Evolutionary conservation across 2,329 filamentous ascomycete genomes (phyloP).

Genomic region (Cadophora gregata): DNA sequence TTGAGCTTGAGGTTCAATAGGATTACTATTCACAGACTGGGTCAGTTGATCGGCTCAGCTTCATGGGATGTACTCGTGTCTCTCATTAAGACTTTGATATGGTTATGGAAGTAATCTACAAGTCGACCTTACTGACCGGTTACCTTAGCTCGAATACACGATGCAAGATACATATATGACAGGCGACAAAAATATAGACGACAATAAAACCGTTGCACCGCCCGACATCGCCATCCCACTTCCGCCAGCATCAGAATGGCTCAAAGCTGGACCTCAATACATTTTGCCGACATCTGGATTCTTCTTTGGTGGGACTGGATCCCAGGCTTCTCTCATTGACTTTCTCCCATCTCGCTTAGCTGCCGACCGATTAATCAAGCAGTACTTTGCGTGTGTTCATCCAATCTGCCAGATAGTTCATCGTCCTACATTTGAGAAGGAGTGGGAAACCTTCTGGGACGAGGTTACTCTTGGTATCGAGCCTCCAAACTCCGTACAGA

Average conservation of each 20-base stretch:
- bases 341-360: slow-evolving; percentile 64
- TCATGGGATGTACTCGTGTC: neutral
- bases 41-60: too few relatives aligned
- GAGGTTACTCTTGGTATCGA: slow-evolving; percentile 64
- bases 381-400: slow-evolving; percentile 73
- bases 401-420: slow-evolving; percentile 72
- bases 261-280: slow-evolving; percentile 64
- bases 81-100: neutral
- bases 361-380: slow-evolving; percentile 66
- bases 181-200: slow-evolving; percentile 30
- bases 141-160: slow-evolving; percentile 32
- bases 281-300: slow-evolving; percentile 48
- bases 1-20: neutral
- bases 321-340: slow-evolving; percentile 59
- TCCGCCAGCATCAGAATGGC: slow-evolving; percentile 53
- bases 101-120: neutral
- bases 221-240: slow-evolving; percentile 28
- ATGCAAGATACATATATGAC: slow-evolving; percentile 32
- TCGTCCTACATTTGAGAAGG: slow-evolving; percentile 65
- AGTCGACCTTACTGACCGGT: slow-evolving; percentile 14
- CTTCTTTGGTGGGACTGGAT: slow-evolving; percentile 62
- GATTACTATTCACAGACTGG: neutral
- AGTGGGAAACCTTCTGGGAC: slow-evolving; percentile 71
- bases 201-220: slow-evolving; percentile 24
- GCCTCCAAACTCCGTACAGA: slow-evolving; percentile 68